phyloP scores from a whole-genome alignment of 768 basidiomycete species.

The Pulveroboletus sp. region DNA sequence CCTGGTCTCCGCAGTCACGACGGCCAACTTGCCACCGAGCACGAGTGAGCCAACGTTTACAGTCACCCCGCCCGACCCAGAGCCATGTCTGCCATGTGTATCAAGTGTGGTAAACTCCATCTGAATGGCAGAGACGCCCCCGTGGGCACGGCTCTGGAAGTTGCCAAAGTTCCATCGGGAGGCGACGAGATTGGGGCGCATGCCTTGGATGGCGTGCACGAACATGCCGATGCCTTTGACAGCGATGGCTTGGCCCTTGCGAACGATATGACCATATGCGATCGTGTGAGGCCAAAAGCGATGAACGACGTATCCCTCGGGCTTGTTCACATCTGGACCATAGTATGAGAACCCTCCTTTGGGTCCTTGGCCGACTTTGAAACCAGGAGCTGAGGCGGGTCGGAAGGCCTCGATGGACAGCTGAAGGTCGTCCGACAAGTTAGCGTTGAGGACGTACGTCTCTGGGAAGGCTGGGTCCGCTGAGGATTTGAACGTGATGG shows the following conservation, averaged over 20 bases:
- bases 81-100: slow-evolving; percentile 70
- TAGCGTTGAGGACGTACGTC: slow-evolving; percentile 73
- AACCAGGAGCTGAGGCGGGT: slow-evolving; percentile 71
- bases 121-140: slow-evolving; percentile 79
- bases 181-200: slow-evolving; percentile 93
- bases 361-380: slow-evolving; percentile 85
- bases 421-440: slow-evolving; percentile 75
- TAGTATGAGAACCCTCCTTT: slow-evolving; percentile 89
- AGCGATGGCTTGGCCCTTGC: slow-evolving; percentile 54
- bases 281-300: slow-evolving; percentile 80
- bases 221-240: slow-evolving; percentile 76
- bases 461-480: slow-evolving; percentile 62
- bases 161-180: slow-evolving; percentile 92
- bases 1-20: slow-evolving; percentile 75
- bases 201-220: slow-evolving; percentile 95
- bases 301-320: slow-evolving; percentile 85
- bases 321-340: slow-evolving; percentile 59
- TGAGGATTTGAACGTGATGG: slow-evolving; percentile 58
- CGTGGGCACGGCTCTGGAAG: slow-evolving; percentile 75
- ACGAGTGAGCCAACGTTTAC: slow-evolving; percentile 87
- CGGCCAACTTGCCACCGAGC: slow-evolving; percentile 67
- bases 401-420: slow-evolving; percentile 70
- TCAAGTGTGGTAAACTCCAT: slow-evolving; percentile 94
- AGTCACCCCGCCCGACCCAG: slow-evolving; percentile 76
- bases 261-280: slow-evolving; percentile 62